These are phyloP conservation scores for Pleurotus tuoliensis DNA, from an alignment of 768 basidiomycete species.

Conservation along the genomic window DNA sequence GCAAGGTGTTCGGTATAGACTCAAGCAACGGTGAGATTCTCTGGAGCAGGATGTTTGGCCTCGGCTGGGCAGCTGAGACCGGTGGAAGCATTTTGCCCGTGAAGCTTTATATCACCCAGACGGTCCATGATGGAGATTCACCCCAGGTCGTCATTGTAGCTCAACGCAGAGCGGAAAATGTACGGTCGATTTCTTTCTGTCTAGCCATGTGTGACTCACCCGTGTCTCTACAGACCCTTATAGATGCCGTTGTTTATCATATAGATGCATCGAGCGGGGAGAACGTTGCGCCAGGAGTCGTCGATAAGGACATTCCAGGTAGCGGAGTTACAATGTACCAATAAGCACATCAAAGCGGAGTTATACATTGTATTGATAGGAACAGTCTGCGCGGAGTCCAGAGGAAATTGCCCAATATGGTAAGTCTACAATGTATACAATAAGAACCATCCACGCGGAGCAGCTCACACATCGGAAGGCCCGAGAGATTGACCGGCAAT, in stretches of 20 bases:
- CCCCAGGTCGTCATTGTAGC: slow-evolving; percentile 63
- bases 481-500: too few species aligned
- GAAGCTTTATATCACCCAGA: slow-evolving; percentile 55
- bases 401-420: too few species aligned
- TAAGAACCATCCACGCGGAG: too few species aligned
- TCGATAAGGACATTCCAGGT: slow-evolving; percentile 24
- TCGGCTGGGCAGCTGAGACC: slow-evolving; percentile 58
- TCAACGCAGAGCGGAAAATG: slow-evolving; percentile 60
- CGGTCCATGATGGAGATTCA: slow-evolving; percentile 41
- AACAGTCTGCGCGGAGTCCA: too few species aligned
- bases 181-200: slow-evolving; percentile 27
- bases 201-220: not conserved
- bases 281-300: slow-evolving; percentile 33
- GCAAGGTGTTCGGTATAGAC: slow-evolving; percentile 82
- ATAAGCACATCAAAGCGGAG: too few species aligned
- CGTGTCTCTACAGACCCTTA: slow-evolving; percentile 38
- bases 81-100: slow-evolving; percentile 56
- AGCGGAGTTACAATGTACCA: too few species aligned
- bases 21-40: slow-evolving; percentile 71
- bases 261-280: slow-evolving; percentile 77
- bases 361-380: too few species aligned
- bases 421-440: too few species aligned
- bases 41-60: slow-evolving; percentile 77
- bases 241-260: slow-evolving; percentile 75
- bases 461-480: too few species aligned